These are phyloP conservation scores for Plasmodium adleri DNA, from an alignment of 169 alveolate genomes.

Conservation along the genomic window DNA sequence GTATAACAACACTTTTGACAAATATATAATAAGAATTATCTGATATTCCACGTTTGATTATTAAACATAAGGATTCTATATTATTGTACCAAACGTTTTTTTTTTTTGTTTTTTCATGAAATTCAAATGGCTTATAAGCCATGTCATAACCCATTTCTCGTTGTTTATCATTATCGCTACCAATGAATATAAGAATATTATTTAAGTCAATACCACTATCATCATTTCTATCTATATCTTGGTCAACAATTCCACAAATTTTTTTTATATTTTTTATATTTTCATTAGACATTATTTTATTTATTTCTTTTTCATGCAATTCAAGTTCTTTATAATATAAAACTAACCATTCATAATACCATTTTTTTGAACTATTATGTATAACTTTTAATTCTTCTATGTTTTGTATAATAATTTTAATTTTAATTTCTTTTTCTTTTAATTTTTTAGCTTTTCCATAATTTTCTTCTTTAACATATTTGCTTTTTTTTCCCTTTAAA, in stretches of 20 bases:
- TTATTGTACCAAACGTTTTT: conserved; percentile 49
- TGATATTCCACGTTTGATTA: conserved; percentile 69
- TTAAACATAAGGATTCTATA: conserved; percentile 73
- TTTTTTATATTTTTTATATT: conserved; percentile 65
- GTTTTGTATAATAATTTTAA: conserved; percentile 69
- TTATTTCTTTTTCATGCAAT: conserved; percentile 67
- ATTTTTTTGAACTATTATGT: conserved; percentile 50
- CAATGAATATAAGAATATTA: conserved; percentile 44
- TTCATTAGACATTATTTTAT: conserved; percentile 68
- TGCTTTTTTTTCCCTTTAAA: conserved; percentile 68
- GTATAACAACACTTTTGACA: conserved; percentile 49
- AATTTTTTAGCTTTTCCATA: conserved; percentile 74
- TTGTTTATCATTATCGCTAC: conserved; percentile 65
- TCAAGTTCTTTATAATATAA: conserved; percentile 71
- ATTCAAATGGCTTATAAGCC: conserved; percentile 71
- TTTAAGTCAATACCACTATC: conserved; percentile 48
- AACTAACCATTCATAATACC: conserved; percentile 72
- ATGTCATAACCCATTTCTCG: conserved; percentile 70
- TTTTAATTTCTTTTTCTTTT: conserved; percentile 70
- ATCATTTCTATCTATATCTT: conserved; percentile 10
- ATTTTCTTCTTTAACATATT: conserved; percentile 71
- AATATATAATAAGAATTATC: conserved; percentile 59
- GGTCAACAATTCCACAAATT: conserved; percentile 47
- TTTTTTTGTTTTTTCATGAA: conserved; percentile 23
- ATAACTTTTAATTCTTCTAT: conserved; percentile 57